phyloP scores from a whole-genome alignment of 108 stramenopile genomes.

The Nitzschia inconspicua region DNA sequence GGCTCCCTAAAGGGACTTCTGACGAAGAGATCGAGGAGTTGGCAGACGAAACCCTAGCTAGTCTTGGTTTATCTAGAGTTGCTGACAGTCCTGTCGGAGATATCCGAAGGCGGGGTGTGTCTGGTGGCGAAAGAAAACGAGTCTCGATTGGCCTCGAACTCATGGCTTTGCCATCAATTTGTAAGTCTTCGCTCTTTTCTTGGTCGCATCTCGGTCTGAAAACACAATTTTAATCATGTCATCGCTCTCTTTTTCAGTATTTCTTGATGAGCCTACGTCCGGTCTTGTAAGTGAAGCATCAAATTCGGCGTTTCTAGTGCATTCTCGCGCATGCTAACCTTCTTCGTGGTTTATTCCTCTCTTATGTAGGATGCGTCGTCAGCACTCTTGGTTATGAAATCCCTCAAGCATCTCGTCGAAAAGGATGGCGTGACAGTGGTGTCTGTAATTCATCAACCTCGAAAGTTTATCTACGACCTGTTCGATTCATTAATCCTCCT shows the following conservation, averaged over 20 bases:
- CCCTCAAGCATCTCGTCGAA: constrained; percentile 29
- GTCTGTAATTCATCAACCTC: constrained; percentile 80
- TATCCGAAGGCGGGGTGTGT: constrained; percentile 45
- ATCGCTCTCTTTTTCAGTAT: constrained; percentile 11
- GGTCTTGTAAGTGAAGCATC: constrained; percentile 4
- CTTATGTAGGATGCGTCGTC: constrained; percentile 37
- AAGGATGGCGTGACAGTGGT: constrained; percentile 55
- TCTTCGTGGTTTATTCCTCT: neutral
- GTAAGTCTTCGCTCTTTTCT: constrained; percentile 6
- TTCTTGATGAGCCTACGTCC: constrained; percentile 45
- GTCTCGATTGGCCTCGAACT: constrained; percentile 70
- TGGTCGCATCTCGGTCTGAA: no score
- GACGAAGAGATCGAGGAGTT: constrained; percentile 44
- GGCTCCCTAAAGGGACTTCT: constrained; percentile 34
- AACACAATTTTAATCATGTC: neutral
- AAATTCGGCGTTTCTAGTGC: neutral
- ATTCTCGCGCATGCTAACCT: neutral
- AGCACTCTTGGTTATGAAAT: constrained; percentile 46
- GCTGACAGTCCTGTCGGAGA: constrained; percentile 68
- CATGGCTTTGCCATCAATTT: constrained; percentile 40
- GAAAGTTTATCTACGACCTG: constrained; percentile 65
- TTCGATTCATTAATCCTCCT: constrained; percentile 83
- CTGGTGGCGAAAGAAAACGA: constrained; percentile 60
- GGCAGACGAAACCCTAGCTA: constrained; percentile 45
- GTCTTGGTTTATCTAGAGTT: constrained; percentile 59